Evolutionary conservation across 106 monocot species (phyloP).

Genomic region (Dioscorea alata): DNA sequence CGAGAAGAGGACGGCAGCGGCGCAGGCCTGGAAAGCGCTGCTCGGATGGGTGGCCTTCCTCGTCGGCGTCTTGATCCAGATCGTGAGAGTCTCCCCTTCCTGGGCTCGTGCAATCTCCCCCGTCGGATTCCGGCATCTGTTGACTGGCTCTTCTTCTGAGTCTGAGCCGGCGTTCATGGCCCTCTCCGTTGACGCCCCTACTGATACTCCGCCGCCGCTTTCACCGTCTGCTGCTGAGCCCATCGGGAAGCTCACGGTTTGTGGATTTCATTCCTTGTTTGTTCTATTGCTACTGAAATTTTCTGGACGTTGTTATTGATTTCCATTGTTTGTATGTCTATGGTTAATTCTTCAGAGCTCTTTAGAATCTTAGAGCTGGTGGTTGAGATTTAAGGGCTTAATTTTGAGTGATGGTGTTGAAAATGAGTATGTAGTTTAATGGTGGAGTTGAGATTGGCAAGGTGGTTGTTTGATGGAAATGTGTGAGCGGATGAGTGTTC

Average conservation of each 20-base stretch:
- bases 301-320: no score
- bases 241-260: constrained; percentile 35
- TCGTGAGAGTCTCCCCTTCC: constrained; percentile 47
- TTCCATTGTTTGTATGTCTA: no score
- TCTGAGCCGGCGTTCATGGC: constrained; percentile 27
- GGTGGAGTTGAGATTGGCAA: no score
- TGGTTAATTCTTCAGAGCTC: no score
- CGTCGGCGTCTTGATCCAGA: constrained; percentile 32
- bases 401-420: no score
- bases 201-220: constrained; percentile 22
- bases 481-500: no score
- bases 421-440: no score
- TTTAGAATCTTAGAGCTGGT: no score
- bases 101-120: constrained; percentile 43
- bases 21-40: constrained; percentile 25
- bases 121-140: constrained; percentile 41
- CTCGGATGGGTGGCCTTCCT: constrained; percentile 37
- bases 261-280: neutral
- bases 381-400: no score
- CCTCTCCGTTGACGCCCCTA: constrained; percentile 2
- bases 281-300: no score
- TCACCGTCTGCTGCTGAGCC: neutral
- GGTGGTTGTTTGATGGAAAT: no score
- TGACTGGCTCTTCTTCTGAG: constrained; percentile 11
- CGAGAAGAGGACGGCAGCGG: constrained; percentile 11